Conservation (phyloP, 257 asterid genomes). For the Penstemon davidsonii region DNA sequence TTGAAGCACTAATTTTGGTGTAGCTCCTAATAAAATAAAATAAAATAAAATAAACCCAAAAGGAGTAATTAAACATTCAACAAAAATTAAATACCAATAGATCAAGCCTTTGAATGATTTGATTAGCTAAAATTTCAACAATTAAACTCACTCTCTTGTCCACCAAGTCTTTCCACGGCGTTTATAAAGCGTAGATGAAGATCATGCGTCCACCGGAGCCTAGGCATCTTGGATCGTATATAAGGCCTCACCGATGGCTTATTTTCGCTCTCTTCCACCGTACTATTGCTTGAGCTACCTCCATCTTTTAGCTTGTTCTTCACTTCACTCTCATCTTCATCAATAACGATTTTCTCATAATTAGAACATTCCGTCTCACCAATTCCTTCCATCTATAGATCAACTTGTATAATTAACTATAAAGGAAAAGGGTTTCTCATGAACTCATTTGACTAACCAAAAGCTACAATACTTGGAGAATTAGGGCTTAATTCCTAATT, state of each 20-base stretch:
- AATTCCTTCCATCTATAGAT: slow-evolving; percentile 39
- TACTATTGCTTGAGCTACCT: slow-evolving; percentile 81
- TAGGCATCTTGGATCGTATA: slow-evolving; percentile 80
- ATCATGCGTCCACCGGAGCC: slow-evolving; percentile 91
- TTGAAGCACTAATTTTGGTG: slow-evolving; percentile 80
- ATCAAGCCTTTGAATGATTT: background rate
- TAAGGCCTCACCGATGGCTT: slow-evolving; percentile 71
- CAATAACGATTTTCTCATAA: slow-evolving; percentile 11
- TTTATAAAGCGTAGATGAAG: slow-evolving; percentile 72
- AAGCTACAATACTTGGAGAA: no score
- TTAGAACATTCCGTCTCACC: slow-evolving; percentile 45
- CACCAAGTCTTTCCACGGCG: slow-evolving; percentile 86
- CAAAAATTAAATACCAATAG: background rate
- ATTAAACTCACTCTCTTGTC: slow-evolving; percentile 68
- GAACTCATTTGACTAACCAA: no score
- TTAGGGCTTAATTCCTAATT: slow-evolving; percentile 25
- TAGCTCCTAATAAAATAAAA: slow-evolving; percentile 57
- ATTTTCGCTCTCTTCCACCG: slow-evolving; percentile 67
- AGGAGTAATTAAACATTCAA: background rate
- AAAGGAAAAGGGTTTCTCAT: no score
- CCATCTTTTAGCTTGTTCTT: slow-evolving; percentile 48
- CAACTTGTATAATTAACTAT: background rate
- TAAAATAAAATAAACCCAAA: slow-evolving; percentile 27
- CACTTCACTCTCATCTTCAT: slow-evolving; percentile 44
- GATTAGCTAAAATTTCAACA: background rate